Base-by-base conservation (phyloP, 352 stramenopile species). In the Pythium coloratum region DNA sequence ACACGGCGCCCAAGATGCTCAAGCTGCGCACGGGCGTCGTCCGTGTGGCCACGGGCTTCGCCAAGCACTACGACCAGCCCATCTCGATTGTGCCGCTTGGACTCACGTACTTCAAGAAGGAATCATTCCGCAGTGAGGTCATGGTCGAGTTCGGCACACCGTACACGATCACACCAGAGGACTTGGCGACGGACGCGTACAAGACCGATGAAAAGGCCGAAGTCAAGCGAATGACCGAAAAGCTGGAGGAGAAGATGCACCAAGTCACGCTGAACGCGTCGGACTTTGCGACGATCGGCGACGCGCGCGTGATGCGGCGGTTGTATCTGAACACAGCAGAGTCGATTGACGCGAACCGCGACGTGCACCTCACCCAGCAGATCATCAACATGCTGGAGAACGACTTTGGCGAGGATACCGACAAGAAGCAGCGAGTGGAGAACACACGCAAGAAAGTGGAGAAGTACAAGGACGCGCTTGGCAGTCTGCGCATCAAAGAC, bases 31-130 rank as follows among this genome's bases (percentile, higher is more conserved):
- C 84, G 6, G 84, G 84, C 47, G 84, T 93, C 33, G 76, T 91
- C 62, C 84, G 84, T 12, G 82, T 90, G 6, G 84, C 84, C 30
- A 88, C 78, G 47, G 84, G 84, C 47, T 93, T 93, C 40, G 82
- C 67, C 13, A 86, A 87, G 67, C 67, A 85, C 20, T 88, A 90
- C 69, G 76, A 90, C 63, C 81, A 84, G 36, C 70, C 81, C 16
- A 88, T 93, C 44, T 80, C 82, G 36, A 86, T 93, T 62, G 69
- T 93, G 28, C 84, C 84, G 0, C 63, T 93, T 1, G 84, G 84
- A 2, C 72, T 93, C 47, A 93, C 82, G 58, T 93, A 93, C 70
- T 93, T 93, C 71, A 93, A 90, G 68, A 93, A 93, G 69, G 79
- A 90, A 49, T 84, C 82, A 56, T 93, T 93, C 62, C 77, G 84